Percentiles rank a stretch among this genome's conserved stretches.
phyloP scores from a whole-genome alignment of 2,329 filamentous ascomycete genomes.

The Dactylella cylindrospora region DNA sequence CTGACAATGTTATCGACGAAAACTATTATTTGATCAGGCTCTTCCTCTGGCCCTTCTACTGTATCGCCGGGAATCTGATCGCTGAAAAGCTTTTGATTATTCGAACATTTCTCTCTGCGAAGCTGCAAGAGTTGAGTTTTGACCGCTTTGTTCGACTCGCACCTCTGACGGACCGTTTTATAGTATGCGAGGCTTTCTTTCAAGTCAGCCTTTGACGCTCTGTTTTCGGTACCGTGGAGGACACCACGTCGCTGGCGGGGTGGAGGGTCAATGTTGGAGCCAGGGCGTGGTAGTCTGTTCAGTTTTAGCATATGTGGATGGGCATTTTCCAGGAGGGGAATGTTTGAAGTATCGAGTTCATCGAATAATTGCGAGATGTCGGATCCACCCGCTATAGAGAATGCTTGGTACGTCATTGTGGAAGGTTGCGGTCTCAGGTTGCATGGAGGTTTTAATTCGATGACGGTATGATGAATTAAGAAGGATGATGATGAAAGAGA shows the following conservation, averaged over 20 bases:
- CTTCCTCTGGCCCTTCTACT: not conserved
- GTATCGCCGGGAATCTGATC: not conserved
- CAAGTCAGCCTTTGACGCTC: constrained; percentile 5
- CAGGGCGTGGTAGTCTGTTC: no score
- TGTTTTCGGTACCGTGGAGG: not conserved
- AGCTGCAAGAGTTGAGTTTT: constrained; percentile 1
- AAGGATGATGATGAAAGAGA: no score
- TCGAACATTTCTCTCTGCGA: not conserved
- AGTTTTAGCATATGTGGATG: no score
- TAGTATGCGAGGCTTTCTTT: constrained; percentile 30
- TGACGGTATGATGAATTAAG: no score
- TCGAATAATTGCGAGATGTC: no score
- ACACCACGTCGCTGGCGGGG: constrained; percentile 3
- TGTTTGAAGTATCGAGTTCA: no score
- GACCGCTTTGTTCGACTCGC: constrained; percentile 6
- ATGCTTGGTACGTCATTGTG: no score
- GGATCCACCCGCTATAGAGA: no score
- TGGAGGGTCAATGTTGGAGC: not conserved
- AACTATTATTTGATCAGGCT: constrained; percentile 18
- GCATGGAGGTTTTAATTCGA: no score
- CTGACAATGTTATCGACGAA: constrained; percentile 25
- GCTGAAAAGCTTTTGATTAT: not conserved
- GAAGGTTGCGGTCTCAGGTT: no score
- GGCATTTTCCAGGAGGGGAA: no score
- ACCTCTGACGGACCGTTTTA: constrained; percentile 15